Evolutionary conservation across 164 flowering plant species (phyloP), one percentile per base, ranked within the genome.

Genomic region (Tinospora cordifolia): DNA sequence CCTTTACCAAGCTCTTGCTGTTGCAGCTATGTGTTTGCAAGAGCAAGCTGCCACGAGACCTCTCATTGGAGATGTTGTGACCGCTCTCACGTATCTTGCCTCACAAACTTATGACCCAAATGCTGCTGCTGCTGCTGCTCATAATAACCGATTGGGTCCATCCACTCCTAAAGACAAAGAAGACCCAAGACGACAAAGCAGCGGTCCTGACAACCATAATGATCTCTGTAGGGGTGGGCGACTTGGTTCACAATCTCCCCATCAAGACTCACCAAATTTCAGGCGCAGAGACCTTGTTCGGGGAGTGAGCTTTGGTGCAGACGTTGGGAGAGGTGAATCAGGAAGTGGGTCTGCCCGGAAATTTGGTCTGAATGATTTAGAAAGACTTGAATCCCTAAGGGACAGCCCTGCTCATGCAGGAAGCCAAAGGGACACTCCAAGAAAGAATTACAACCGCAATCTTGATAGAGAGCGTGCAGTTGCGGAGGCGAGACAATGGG

Each of bases 1-100:
- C 60, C 88, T 93, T 13, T 93, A 93, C 80, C 98, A 93, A 81
- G 98, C 97, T 66, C 92, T 93, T 70, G 97, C 96, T 24, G 97
- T 93, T 67, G 98, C 98, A 39, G 97, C 96, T 38, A 93, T 93
- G 97, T 93, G 98, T 79, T 80, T 93, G 81, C 97, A 91, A 75
- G 98, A 93, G 67, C 97, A 93, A 78, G 97, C 98, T 38, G 86
- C 97, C 17, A 89, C 93, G 59, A 82, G 98, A 74, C 98, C 98
- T 76, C 85, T 90, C 11, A 93, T 91, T 46, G 94, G 93, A 49
- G 98, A 93, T 75, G 96, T 93, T 63, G 96, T 93, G 68, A 91
- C 98, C 21, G 98, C 98, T 40, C 86, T 91, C 36, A 78, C 98
- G 27, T 93, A 91, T 75, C 78, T 93, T 60, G 96, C 93, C 46